Evolutionary conservation across 345 rosid genomes (phyloP), one percentile per base, ranked within the genome.

Genomic region (Isatis tinctoria): DNA sequence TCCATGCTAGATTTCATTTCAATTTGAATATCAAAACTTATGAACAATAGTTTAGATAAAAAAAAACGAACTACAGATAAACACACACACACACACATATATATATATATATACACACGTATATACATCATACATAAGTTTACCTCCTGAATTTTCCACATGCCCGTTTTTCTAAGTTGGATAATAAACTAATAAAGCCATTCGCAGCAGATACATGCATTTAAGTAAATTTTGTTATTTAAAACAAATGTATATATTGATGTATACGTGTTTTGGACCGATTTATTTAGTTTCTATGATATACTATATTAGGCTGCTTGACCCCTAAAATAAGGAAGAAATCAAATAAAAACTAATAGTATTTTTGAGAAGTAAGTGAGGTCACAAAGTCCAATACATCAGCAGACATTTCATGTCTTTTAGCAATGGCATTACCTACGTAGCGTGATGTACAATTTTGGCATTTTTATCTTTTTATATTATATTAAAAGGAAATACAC

Each of bases 371-470:
- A 72, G 60, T 54, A 18, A 69, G 69, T 72, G 80, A 77, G 73
- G 77, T 77, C 80, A 72, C 39, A 52, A 49, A 71, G 77, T 72
- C 57, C 35, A 65, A 57, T 65, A 77, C 77, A 77, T 77, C 76
- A 77, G 67, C 81, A 77, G 72, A 71, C 80, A 77, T n/a, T 70
- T 63, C 3, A 76, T 70, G 73, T 65, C 80, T 65, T 75, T 76
- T 69, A 76, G 65, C 37, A 70, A 63, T 47, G 75, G 51, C 72
- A 37, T 62, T 39, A 48, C 73, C 4, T 65, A 77, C 77, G 64
- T 65, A 72, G 81, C 73, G 73, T 77, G 73, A 77, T 77, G 68
- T 72, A 49, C 73, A 77, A 72, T 71, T 77, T 72, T 72, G 76
- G 73, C 69, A 77, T 77, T 65, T 65, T 56, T 26, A 26, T 22